Evolutionary conservation across 2,329 filamentous ascomycete species (phyloP), one percentile per base, ranked within the genome.

Genomic region (Ilyonectria robusta): DNA sequence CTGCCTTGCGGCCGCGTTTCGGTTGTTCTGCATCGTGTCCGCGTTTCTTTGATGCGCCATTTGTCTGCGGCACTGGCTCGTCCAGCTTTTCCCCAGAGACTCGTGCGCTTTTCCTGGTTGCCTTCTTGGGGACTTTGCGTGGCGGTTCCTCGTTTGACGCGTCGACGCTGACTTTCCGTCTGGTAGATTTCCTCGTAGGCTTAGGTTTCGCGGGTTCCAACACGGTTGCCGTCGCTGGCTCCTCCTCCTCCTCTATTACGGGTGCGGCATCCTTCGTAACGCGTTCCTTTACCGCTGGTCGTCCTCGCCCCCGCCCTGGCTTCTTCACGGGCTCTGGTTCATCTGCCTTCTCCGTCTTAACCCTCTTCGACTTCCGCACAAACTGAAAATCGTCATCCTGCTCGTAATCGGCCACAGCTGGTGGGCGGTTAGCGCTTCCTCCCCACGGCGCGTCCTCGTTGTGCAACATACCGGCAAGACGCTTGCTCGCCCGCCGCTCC

Each of bases 301-400:
- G 79, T 51, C 77, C 76, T 70, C 70, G 78, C 48, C 77, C 76
- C 62, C 79, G 77, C 65, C 65, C 67, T 21, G 78, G 76, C 73
- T 84, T 85, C 76, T 85, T 87, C 48, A 79, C 79, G 58, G 78
- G 81, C 55, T 83, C 81, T 10, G 83, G 79, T 65, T 86, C 82
- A 67, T 79, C 79, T 53, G 76, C 78, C 63, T 86, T 82, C 65
- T 85, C 85, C 48, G 87, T 86, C 81, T 92, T 94, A 67, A 86
- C 85, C 75, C 88, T 83, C 77, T 93, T 93, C 11, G 90, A 84
- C 68, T 87, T 90, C 72, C 92, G 88, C 70, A 91, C 89, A 78
- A 94, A 95, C 65, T 89, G 85, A 74, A 95, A 95, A 69, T 93
- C 93, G 74, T 92, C 93, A 82, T 93, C 91, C 75, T 92, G 88